Percentiles rank a stretch among this genome's conserved stretches.
Conservation (phyloP, 2,329 filamentous ascomycete genomes). For the Kalaharituber pfeilii region DNA sequence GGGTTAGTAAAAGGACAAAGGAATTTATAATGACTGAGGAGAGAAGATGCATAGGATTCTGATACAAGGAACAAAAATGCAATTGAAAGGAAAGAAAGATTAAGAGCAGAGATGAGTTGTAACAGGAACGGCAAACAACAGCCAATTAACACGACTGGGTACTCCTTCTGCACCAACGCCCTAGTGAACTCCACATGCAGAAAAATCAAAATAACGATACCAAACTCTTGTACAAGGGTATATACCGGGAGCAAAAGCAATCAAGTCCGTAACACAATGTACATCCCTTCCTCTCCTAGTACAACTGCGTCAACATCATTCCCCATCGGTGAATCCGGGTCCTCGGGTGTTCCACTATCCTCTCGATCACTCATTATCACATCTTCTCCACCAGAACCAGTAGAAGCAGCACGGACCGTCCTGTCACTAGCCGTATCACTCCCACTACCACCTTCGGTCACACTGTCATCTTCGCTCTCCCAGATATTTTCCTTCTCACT, state of each 20-base stretch:
- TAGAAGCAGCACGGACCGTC: neutral
- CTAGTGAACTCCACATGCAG: too few species aligned
- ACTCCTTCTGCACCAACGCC: neutral
- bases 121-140: neutral
- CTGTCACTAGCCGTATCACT: neutral
- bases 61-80: neutral
- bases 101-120: neutral
- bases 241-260: neutral
- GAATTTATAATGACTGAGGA: too few species aligned
- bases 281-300: neutral
- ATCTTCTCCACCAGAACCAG: neutral
- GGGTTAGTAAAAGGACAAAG: too few species aligned
- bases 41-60: too few species aligned
- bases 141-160: neutral
- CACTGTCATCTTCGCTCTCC: neutral
- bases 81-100: neutral
- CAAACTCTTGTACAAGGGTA: neutral
- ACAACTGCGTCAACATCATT: constrained; percentile 1
- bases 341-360: neutral
- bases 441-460: neutral
- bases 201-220: neutral
- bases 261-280: neutral
- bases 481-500: neutral
- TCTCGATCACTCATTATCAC: neutral
- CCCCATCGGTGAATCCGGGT: neutral